phyloP scores from a whole-genome alignment of 2,329 filamentous ascomycete species.

The Dactylellina sp. region DNA sequence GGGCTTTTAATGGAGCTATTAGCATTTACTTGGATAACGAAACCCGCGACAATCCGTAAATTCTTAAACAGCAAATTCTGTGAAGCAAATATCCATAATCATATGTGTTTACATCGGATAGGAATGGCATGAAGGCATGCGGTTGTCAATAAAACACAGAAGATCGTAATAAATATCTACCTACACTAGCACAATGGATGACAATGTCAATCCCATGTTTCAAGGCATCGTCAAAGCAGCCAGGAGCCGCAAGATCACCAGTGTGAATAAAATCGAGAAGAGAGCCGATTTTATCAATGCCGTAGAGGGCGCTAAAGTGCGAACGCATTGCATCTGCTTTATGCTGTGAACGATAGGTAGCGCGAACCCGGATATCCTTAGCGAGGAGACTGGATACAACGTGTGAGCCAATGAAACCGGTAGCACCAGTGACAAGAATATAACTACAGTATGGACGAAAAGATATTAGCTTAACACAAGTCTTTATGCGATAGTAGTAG shows the following conservation, averaged over 20 bases:
- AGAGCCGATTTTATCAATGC: slow-evolving; percentile 14
- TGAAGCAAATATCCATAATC: too few relatives aligned
- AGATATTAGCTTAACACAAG: too few relatives aligned
- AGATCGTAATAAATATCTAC: slow-evolving; percentile 7
- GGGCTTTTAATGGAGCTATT: slow-evolving; percentile 12
- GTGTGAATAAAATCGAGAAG: slow-evolving; percentile 34
- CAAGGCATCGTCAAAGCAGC: slow-evolving; percentile 38
- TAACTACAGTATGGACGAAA: slow-evolving; percentile 24
- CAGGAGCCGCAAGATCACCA: slow-evolving; percentile 19
- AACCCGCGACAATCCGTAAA: too few relatives aligned
- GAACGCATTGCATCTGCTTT: slow-evolving; percentile 24
- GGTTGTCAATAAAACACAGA: too few relatives aligned
- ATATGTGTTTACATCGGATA: too few relatives aligned
- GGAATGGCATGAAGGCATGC: too few relatives aligned
- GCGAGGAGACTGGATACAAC: slow-evolving; percentile 28
- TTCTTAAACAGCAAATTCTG: too few relatives aligned
- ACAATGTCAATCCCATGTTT: slow-evolving; percentile 31
- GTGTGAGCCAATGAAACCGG: slow-evolving; percentile 44
- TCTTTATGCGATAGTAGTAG: too few relatives aligned
- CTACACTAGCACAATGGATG: slow-evolving; percentile 45
- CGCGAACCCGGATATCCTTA: slow-evolving; percentile 26
- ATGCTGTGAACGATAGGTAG: slow-evolving; percentile 27
- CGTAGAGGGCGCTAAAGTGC: slow-evolving; percentile 27
- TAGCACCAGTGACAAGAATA: slow-evolving; percentile 39
- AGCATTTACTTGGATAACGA: too few relatives aligned